Base-by-base conservation (phyloP, 345 rosid genomes). In the Odontarrhena argentea region DNA sequence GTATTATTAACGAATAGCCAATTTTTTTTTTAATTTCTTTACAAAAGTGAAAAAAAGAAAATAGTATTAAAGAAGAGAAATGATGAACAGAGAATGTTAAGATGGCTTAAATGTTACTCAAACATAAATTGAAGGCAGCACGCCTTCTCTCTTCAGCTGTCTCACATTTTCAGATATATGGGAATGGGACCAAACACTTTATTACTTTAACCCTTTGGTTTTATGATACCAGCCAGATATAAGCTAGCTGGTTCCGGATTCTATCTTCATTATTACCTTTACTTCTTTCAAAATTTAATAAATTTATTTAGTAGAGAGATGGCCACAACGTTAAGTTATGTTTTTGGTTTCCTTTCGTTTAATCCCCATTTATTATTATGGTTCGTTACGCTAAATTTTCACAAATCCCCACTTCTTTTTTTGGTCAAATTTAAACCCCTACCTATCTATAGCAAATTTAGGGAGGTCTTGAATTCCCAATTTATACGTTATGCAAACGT, bases 371-470 rank as follows among this genome's bases (percentile, higher is more conserved):
- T 60, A 74, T 67, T 61, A 42, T 67, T 81, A 79, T 74, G 83
- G 88, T 87, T 86, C 95, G 96, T 92, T 83, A 92, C 96, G 96
- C 92, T 86, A 89, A 92, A 87, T 87, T 78, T 86, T 87, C 98
- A 76, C 96, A 69, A 77, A 78, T 86, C 86, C 91, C 96, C 15
- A 89, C 43, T 71, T 71, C 22, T 32, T 28, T 28, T 32, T 32
- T 32, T 32, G 6, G 36, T 5, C 6, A 5, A 32, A 32, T 18
- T 18, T 18, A 32, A 32, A 5, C 7, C 7, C 36, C 6, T 4
- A 1, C 6, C 32, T 28, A 28, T 28, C 3, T 28, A 4, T 28
- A 28, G 48, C 9, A 48, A 22, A 10, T 45, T 41, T 15, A 45
- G 36, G 9, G 55, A 46, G 11, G 34, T 6, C 30, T 65, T 52